These are phyloP conservation scores for Salix koriyanagi DNA, from an alignment of 345 rosid genomes.

Conservation along the genomic window DNA sequence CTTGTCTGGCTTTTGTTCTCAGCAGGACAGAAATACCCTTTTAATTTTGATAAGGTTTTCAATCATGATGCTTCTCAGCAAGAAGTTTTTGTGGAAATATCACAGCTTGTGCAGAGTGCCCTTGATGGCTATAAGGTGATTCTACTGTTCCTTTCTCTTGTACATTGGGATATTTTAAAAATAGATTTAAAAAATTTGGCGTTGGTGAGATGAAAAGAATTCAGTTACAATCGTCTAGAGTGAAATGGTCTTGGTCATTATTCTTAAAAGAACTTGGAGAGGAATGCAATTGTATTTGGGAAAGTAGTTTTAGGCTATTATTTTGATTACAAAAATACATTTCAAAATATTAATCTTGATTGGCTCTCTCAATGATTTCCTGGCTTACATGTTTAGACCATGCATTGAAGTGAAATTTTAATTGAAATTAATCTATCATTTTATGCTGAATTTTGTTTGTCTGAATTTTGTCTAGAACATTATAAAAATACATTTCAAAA, in stretches of 20 bases:
- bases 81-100: conserved; percentile 83
- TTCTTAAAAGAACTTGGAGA: not conserved
- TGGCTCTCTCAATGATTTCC: not conserved
- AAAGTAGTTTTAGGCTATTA: not conserved
- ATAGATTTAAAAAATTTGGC: not conserved
- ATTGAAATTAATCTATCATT: not conserved
- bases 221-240: not conserved
- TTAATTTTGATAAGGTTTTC: conserved; percentile 91
- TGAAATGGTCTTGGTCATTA: not conserved
- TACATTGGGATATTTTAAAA: not conserved
- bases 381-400: not conserved
- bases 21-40: conserved; percentile 74
- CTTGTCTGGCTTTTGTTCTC: conserved; percentile 4
- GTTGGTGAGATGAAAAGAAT: not conserved
- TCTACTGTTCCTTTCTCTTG: not conserved
- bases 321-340: not conserved
- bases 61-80: conserved; percentile 78
- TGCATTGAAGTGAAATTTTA: not conserved
- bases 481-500: not conserved
- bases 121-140: conserved; percentile 93
- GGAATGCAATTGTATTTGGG: not conserved
- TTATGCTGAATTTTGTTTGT: no score
- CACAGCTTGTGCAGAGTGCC: conserved; percentile 93
- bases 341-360: not conserved
- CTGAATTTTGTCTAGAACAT: not conserved